Percentiles rank a stretch among this genome's conserved stretches.
Evolutionary conservation across 352 stramenopile species (phyloP).

Genomic region (Phytophthora cryptogea): DNA sequence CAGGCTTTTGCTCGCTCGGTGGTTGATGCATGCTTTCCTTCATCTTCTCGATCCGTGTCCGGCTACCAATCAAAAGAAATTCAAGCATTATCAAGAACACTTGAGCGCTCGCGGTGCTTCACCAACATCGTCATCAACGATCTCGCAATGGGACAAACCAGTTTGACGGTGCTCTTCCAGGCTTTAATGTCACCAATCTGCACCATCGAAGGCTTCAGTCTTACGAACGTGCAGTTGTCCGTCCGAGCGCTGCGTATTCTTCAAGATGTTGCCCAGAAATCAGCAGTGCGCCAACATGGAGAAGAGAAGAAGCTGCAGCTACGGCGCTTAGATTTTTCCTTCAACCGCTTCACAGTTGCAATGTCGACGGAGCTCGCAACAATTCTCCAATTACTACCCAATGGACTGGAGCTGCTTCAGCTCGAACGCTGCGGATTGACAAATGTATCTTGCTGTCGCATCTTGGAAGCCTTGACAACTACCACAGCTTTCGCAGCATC

Average conservation of each 20-base stretch:
- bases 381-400: conserved; percentile 50
- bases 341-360: conserved; percentile 57
- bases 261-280: conserved; percentile 60
- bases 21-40: conserved; percentile 21
- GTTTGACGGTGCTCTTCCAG: conserved; percentile 57
- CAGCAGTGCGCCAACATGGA: conserved; percentile 42
- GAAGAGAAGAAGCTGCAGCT: conserved; percentile 34
- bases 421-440: conserved; percentile 57
- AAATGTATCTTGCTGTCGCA: conserved; percentile 35
- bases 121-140: conserved; percentile 57
- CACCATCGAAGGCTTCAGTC: conserved; percentile 41
- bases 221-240: conserved; percentile 57
- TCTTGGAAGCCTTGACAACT: conserved; percentile 48
- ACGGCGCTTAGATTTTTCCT: conserved; percentile 61
- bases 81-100: conserved; percentile 46
- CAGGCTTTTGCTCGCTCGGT: conserved; percentile 19
- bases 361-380: conserved; percentile 58
- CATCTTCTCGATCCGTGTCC: conserved; percentile 15
- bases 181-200: conserved; percentile 44
- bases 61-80: conserved; percentile 46
- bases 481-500: conserved; percentile 53
- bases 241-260: conserved; percentile 45
- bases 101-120: conserved; percentile 49
- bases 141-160: conserved; percentile 43
- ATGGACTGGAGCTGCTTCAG: conserved; percentile 57